These are phyloP conservation scores for Eruca vesicaria DNA, from an alignment of 441 rosid species.

Conservation along the genomic window DNA sequence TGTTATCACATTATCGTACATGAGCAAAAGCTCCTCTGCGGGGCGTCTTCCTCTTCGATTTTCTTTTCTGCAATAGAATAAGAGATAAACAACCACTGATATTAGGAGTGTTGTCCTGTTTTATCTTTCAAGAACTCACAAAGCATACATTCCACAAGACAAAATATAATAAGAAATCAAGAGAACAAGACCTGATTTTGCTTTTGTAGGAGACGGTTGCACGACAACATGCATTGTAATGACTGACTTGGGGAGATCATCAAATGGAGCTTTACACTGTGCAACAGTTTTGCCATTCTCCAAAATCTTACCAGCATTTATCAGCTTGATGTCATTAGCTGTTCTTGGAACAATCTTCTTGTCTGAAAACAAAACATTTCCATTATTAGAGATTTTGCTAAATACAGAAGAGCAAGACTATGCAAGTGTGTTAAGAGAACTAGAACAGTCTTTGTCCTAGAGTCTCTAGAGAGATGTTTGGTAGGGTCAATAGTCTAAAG, in stretches of 20 bases:
- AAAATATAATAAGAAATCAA: not conserved
- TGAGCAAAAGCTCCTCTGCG: conserved; percentile 25
- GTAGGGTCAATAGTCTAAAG: not conserved
- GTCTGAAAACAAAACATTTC: conserved; percentile 37
- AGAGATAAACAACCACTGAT: not conserved
- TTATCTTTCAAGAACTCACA: conserved; percentile 2
- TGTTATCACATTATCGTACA: conserved; percentile 31
- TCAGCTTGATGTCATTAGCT: conserved; percentile 77
- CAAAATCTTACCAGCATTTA: conserved; percentile 84
- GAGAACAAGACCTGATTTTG: conserved; percentile 66
- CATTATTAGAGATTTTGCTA: not conserved
- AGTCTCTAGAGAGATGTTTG: not conserved
- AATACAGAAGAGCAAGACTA: not conserved
- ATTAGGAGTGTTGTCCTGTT: not conserved
- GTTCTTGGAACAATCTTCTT: conserved; percentile 72
- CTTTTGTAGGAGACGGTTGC: conserved; percentile 69
- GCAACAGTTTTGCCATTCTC: conserved; percentile 85
- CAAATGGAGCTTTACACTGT: conserved; percentile 78
- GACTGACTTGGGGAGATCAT: conserved; percentile 64
- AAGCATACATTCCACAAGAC: not conserved
- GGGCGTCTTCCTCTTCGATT: conserved; percentile 10
- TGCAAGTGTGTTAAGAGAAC: not conserved
- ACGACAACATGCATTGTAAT: conserved; percentile 97
- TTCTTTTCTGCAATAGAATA: conserved; percentile 21
- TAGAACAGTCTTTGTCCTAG: not conserved